Conservation (phyloP, 371 early-diverging fungal genomes). For the Haplosporangium sp. region DNA sequence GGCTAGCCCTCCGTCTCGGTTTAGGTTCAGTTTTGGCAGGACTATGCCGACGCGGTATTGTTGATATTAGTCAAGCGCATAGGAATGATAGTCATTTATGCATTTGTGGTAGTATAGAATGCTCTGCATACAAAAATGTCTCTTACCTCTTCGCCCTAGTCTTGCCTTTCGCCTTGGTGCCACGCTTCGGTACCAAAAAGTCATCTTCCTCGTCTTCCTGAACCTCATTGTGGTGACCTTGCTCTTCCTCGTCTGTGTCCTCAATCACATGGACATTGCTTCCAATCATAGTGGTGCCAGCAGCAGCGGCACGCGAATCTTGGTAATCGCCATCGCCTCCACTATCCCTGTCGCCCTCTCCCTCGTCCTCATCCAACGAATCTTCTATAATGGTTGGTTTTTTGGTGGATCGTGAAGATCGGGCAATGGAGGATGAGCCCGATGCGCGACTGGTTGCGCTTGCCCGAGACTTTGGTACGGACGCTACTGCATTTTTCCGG, state of each 20-base stretch:
- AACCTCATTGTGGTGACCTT: not conserved
- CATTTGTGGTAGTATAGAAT: not conserved
- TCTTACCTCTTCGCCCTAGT: conserved; percentile 32
- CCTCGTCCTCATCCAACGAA: conserved; percentile 31
- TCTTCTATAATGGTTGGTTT: conserved; percentile 11
- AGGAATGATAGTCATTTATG: too few relatives aligned
- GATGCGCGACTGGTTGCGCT: not conserved
- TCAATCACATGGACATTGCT: conserved; percentile 14
- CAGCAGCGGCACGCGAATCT: not conserved
- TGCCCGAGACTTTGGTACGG: not conserved
- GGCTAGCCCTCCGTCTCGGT: conserved; percentile 8
- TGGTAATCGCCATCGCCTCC: not conserved
- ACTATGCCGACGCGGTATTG: not conserved
- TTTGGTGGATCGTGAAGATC: not conserved
- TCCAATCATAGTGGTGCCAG: not conserved
- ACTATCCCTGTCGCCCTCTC: not conserved
- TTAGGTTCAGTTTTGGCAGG: conserved; percentile 20
- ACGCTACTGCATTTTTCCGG: not conserved
- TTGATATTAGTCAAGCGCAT: too few relatives aligned
- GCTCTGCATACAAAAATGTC: not conserved
- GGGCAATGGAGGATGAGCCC: not conserved
- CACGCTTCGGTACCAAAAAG: conserved; percentile 24
- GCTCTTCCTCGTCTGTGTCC: conserved; percentile 31
- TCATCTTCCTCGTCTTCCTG: conserved; percentile 15
- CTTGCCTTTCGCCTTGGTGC: conserved; percentile 33